Evolutionary conservation across 1,139 yeast genomes (phyloP).

Genomic region (Blastobotrys persicus): DNA sequence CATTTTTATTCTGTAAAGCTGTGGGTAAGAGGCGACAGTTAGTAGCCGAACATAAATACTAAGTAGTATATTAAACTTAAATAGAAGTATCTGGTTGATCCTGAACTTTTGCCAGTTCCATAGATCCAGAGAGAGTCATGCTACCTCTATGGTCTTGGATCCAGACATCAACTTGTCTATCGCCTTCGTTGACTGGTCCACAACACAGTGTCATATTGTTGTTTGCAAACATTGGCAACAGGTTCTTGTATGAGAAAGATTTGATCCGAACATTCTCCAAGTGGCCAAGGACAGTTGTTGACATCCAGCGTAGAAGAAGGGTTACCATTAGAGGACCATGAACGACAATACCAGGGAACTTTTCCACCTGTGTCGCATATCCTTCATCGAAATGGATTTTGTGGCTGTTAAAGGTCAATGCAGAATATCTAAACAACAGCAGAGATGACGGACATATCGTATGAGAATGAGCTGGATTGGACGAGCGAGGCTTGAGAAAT

Average conservation of each 20-base stretch:
- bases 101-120: conserved; percentile 8
- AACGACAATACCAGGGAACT: conserved; percentile 58
- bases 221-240: conserved; percentile 47
- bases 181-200: conserved; percentile 10
- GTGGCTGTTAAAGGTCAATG: conserved; percentile 78
- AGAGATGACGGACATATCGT: conserved; percentile 33
- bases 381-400: conserved; percentile 67
- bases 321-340: conserved; percentile 83
- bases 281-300: conserved; percentile 17
- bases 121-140: conserved; percentile 25
- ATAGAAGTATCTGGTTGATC: not conserved
- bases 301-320: conserved; percentile 53
- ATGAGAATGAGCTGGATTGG: conserved; percentile 21
- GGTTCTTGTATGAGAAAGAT: conserved; percentile 49
- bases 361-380: conserved; percentile 55
- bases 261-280: conserved; percentile 26
- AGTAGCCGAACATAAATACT: too few species aligned
- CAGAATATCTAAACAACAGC: conserved; percentile 59
- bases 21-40: too few species aligned
- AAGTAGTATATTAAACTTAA: not conserved
- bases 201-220: conserved; percentile 32
- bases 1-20: too few species aligned
- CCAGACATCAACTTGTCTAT: conserved; percentile 33
- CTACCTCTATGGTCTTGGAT: conserved; percentile 34
- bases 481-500: conserved; percentile 13